Evolutionary conservation across 2,329 filamentous ascomycete genomes (phyloP), one percentile per base, ranked within the genome.

Genomic region (Exophiala phaeomuriformis): DNA sequence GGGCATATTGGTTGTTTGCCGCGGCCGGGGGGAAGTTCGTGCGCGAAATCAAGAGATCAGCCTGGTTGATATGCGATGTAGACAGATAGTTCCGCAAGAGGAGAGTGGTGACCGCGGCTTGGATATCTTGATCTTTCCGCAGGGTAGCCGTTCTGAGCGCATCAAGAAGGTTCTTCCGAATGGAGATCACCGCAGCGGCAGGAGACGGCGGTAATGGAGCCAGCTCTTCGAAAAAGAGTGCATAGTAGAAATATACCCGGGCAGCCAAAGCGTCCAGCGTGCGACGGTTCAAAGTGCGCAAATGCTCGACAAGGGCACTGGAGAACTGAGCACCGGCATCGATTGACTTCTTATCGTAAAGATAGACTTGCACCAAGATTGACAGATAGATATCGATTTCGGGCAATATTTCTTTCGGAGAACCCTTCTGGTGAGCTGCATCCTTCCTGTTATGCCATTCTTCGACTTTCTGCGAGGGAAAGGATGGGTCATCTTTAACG

Each of bases 181-280:
- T 90, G 39, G 85, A 79, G 57, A 96, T 87, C 61, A 95, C 82
- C 2, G 90, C 86, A 4, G 90, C 95, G 65, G 88, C 85, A 52
- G 89, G 86, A 49, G 90, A 96, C 28, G 91, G 90, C 42, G 93
- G 88, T 59, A 91, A 81, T 27, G 91, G 90, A 56, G 84, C 82
- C 58, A 94, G 81, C 71, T 94, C 85, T 78, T 98, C 93, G 74
- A 86, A 89, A 77, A 97, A 97, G 64, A 97, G 78, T 28, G 89
- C 89, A 74, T 89, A 95, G 78, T 98, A 98, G 74, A 96, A 97
- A 79, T 96, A 98, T 59, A 91, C 90, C 72, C 94, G 94, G 61
- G 91, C 90, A 55, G 90, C 88, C 55, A 98, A 82, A 47, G 90
- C 90, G 71, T 98, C 93, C 58, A 98, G 77, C 28, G 93, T 97